Evolutionary conservation across 495 filamentous ascomycete species (phyloP).

Genomic region (Glarea lozoyensis): DNA sequence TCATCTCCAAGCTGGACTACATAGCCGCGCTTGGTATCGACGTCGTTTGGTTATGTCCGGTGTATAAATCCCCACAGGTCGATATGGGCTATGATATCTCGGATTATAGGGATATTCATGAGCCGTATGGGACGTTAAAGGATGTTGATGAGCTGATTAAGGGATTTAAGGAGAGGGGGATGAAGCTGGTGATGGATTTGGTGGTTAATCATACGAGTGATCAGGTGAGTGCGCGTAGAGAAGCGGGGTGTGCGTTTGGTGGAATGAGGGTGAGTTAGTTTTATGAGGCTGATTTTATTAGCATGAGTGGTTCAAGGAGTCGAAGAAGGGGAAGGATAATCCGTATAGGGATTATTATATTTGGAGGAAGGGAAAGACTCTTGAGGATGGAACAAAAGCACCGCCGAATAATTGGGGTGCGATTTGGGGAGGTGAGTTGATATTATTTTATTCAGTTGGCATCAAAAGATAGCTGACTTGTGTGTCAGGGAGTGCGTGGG

Average conservation of each 20-base stretch:
- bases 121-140: slow-evolving; percentile 50
- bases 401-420: slow-evolving; percentile 65
- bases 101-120: slow-evolving; percentile 55
- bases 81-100: slow-evolving; percentile 63
- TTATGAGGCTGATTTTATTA: no score
- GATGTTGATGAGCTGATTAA: slow-evolving; percentile 58
- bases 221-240: neutral
- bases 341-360: slow-evolving; percentile 67
- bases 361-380: slow-evolving; percentile 54
- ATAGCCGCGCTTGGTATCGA: slow-evolving; percentile 54
- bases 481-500: slow-evolving; percentile 47
- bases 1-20: slow-evolving; percentile 57
- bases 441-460: no score
- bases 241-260: neutral
- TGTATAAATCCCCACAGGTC: slow-evolving; percentile 56
- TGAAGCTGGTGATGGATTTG: slow-evolving; percentile 66
- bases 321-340: slow-evolving; percentile 48
- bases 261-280: slow-evolving; percentile 18
- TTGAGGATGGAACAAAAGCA: slow-evolving; percentile 46
- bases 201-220: slow-evolving; percentile 78
- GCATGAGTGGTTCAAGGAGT: slow-evolving; percentile 67
- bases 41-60: slow-evolving; percentile 60
- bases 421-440: neutral
- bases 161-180: slow-evolving; percentile 43
- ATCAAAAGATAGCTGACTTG: no score